phyloP scores from a whole-genome alignment of 192 early-diverging fungal genomes.

The Pilaira anomala region DNA sequence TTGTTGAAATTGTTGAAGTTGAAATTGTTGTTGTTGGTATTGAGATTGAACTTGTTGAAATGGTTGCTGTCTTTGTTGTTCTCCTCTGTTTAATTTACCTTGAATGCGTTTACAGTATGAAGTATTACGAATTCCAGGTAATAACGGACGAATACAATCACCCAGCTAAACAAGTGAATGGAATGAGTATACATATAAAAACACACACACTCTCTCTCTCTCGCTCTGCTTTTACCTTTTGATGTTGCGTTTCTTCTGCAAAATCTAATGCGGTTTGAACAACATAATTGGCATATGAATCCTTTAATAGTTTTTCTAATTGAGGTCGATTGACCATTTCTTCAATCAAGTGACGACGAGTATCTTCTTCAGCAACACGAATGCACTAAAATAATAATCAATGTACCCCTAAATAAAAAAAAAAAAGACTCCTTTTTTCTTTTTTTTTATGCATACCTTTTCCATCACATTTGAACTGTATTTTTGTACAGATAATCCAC shows the following conservation, averaged over 20 bases:
- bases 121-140: conserved; percentile 79
- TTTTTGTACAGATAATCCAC: conserved; percentile 79
- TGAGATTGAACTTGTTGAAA: too few species aligned
- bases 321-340: conserved; percentile 72
- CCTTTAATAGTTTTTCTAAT: conserved; percentile 75
- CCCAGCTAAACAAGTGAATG: conserved; percentile 47
- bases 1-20: conserved; percentile 24
- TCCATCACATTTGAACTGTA: conserved; percentile 92
- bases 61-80: conserved; percentile 33
- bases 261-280: conserved; percentile 86
- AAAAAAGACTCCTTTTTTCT: too few species aligned
- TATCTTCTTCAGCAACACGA: conserved; percentile 67
- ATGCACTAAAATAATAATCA: conserved; percentile 58
- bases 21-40: conserved; percentile 22
- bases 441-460: conserved; percentile 50
- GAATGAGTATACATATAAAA: background rate
- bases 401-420: conserved; percentile 16
- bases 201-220: conserved; percentile 15
- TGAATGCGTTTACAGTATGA: conserved; percentile 87
- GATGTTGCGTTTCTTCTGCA: conserved; percentile 67
- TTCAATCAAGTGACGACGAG: conserved; percentile 66
- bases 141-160: conserved; percentile 73
- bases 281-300: conserved; percentile 89
- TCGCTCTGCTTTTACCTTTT: conserved; percentile 36
- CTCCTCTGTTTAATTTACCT: conserved; percentile 67